A percentile compares a stretch with the other conserved stretches of the same genome.
phyloP scores from a whole-genome alignment of 768 basidiomycete species.

The Exsudoporus frostii region DNA sequence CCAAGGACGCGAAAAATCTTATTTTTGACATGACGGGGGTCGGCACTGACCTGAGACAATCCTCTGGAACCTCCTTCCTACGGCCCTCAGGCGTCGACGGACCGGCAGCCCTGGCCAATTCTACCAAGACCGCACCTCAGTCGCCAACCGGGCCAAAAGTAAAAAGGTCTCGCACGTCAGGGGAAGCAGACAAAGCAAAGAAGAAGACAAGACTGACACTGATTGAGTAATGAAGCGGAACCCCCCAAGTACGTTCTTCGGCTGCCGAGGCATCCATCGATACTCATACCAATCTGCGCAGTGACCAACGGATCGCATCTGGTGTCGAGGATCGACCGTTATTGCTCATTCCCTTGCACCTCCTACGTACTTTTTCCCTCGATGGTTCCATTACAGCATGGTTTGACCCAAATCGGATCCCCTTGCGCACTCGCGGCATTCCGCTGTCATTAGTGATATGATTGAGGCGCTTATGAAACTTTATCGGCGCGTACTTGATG shows the following conservation, averaged over 20 bases:
- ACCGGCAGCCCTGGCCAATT: constrained; percentile 12
- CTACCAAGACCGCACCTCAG: constrained; percentile 3
- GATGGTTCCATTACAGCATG: constrained; percentile 24
- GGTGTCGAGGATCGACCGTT: constrained; percentile 22
- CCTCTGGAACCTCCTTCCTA: constrained; percentile 18
- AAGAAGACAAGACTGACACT: constrained; percentile 26
- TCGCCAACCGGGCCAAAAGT: constrained; percentile 9
- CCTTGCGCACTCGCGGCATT: constrained; percentile 14
- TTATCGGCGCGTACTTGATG: constrained; percentile 24
- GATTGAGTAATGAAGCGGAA: constrained; percentile 24
- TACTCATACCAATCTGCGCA: constrained; percentile 17
- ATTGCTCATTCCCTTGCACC: constrained; percentile 5
- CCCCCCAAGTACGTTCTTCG: constrained; percentile 16
- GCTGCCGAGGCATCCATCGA: constrained; percentile 14
- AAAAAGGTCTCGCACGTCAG: constrained; percentile 24
- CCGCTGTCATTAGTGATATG: constrained; percentile 22
- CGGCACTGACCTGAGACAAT: constrained; percentile 46
- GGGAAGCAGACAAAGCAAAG: constrained; percentile 13
- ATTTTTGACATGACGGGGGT: constrained; percentile 48
- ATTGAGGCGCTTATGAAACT: constrained; percentile 29
- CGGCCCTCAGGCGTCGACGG: constrained; percentile 23
- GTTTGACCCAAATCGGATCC: constrained; percentile 9
- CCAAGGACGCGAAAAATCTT: constrained; percentile 42
- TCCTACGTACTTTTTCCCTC: constrained; percentile 11
- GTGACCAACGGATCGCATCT: constrained; percentile 8